These are phyloP conservation scores for Cryptococcus wingfieldii DNA, from an alignment of 1,284 basidiomycete genomes.

Conservation along the genomic window DNA sequence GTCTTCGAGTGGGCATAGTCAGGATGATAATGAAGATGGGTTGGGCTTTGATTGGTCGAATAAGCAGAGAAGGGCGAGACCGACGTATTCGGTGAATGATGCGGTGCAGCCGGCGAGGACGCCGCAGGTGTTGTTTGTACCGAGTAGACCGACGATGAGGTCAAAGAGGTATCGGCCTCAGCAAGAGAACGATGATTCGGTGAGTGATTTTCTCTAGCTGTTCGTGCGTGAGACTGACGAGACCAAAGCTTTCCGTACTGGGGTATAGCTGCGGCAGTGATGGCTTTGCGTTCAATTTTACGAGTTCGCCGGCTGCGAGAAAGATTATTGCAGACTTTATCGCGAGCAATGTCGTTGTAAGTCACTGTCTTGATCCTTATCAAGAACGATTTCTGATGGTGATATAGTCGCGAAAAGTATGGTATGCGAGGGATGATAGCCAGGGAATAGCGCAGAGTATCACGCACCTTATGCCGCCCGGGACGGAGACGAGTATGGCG, in stretches of 20 bases:
- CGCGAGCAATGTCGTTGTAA: conserved; percentile 35
- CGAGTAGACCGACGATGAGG: conserved; percentile 5
- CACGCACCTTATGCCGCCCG: conserved; percentile 35
- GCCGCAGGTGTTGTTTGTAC: conserved; percentile 37
- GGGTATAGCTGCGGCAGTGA: conserved; percentile 33
- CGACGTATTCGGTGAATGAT: conserved; percentile 28
- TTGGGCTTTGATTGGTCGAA: conserved; percentile 16
- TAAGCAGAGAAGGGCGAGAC: conserved; percentile 17
- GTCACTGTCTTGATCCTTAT: neutral
- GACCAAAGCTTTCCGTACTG: conserved; percentile 28
- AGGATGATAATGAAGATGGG: conserved; percentile 4
- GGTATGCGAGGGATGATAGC: conserved; percentile 41
- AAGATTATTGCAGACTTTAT: conserved; percentile 44
- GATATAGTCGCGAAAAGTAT: conserved; percentile 27
- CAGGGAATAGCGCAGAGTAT: conserved; percentile 35
- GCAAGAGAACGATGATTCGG: neutral
- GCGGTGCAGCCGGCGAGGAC: conserved; percentile 25
- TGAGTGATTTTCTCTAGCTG: conserved; percentile 3
- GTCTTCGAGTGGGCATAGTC: neutral
- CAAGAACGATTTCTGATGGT: neutral
- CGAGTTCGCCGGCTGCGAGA: conserved; percentile 26
- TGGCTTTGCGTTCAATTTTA: conserved; percentile 37
- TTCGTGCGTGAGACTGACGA: neutral
- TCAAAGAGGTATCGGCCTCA: neutral
- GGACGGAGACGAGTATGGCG: conserved; percentile 35